A percentile compares a stretch with the other conserved stretches of the same genome.
Conservation (phyloP, 2,329 filamentous ascomycete species). For the Alternaria metachromatica region DNA sequence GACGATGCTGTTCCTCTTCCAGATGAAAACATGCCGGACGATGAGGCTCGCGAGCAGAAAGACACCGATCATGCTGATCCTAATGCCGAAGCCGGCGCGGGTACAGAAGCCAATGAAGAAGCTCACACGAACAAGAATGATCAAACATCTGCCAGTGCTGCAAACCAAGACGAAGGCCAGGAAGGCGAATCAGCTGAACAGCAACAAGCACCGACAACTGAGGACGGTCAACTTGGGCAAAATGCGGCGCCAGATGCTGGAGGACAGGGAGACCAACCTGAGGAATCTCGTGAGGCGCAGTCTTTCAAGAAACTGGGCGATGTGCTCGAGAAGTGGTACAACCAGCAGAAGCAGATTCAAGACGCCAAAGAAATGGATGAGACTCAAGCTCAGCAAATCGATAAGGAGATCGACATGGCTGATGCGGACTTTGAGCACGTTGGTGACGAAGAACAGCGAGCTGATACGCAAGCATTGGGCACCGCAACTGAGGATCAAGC, state of each 20-base stretch:
- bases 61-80: conserved; percentile 59
- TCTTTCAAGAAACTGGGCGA: conserved; percentile 96
- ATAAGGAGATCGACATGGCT: conserved; percentile 72
- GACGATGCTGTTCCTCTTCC: conserved; percentile 46
- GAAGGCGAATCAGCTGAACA: conserved; percentile 70
- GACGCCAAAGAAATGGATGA: conserved; percentile 56
- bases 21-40: conserved; percentile 61
- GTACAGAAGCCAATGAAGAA: conserved; percentile 68
- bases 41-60: conserved; percentile 54
- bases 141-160: conserved; percentile 62
- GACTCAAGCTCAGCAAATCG: conserved; percentile 56
- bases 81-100: conserved; percentile 67
- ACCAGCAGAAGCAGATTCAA: conserved; percentile 81
- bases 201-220: conserved; percentile 67
- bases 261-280: conserved; percentile 46
- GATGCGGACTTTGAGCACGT: conserved; percentile 93
- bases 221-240: conserved; percentile 61
- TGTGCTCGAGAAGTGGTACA: conserved; percentile 89
- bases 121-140: conserved; percentile 64
- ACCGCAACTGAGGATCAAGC: conserved; percentile 87
- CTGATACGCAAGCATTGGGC: conserved; percentile 92
- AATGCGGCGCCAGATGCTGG: conserved; percentile 45
- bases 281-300: conserved; percentile 60
- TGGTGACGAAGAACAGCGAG: conserved; percentile 77
- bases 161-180: conserved; percentile 70